A percentile compares a stretch with the other conserved stretches of the same genome.
phyloP scores from a whole-genome alignment of 1,284 basidiomycete genomes.

The Fomitiporia mediterranea region DNA sequence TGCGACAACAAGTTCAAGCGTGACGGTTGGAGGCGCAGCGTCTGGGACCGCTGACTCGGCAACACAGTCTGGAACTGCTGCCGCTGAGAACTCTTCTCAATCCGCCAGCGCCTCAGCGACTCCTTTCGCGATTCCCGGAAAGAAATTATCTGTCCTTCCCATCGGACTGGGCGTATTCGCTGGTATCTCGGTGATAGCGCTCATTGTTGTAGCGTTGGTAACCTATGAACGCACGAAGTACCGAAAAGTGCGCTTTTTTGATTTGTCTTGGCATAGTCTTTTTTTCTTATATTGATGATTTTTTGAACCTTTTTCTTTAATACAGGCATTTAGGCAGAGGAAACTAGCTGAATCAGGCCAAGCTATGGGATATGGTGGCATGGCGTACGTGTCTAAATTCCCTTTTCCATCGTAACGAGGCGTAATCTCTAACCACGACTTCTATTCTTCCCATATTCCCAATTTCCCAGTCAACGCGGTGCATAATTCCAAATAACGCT shows the following conservation, averaged over 20 bases:
- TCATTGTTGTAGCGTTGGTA: conserved; percentile 75
- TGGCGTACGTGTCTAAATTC: conserved; percentile 40
- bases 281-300: no score
- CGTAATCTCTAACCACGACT: not conserved
- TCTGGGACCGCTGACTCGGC: conserved; percentile 16
- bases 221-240: conserved; percentile 80
- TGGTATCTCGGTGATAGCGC: conserved; percentile 72
- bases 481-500: conserved; percentile 5
- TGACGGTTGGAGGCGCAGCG: conserved; percentile 17
- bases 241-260: conserved; percentile 53
- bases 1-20: conserved; percentile 20
- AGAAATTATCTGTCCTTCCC: conserved; percentile 66
- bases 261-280: not conserved
- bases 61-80: conserved; percentile 19
- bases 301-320: conserved; percentile 13
- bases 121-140: conserved; percentile 63
- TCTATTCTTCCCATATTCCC: not conserved
- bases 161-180: conserved; percentile 78
- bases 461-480: conserved; percentile 17
- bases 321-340: conserved; percentile 67
- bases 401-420: not conserved
- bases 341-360: conserved; percentile 64
- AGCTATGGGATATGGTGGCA: conserved; percentile 57
- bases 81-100: conserved; percentile 18
- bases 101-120: conserved; percentile 21